A percentile compares a stretch with the other conserved stretches of the same genome.
Evolutionary conservation across 768 basidiomycete species (phyloP).

Genomic region (Leccinum barrowsii): DNA sequence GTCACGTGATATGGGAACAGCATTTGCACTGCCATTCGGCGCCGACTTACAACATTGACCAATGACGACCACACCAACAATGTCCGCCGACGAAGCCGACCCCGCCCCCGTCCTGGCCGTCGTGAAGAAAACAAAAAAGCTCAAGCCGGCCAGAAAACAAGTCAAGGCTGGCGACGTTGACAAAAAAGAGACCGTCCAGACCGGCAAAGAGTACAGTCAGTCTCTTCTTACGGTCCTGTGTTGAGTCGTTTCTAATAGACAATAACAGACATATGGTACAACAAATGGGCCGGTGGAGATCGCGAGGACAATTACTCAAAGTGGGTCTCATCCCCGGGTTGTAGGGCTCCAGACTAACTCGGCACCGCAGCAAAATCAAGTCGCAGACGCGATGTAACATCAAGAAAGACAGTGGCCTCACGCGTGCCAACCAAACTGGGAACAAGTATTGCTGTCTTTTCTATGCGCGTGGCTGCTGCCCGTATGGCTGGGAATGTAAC

Average conservation of each 20-base stretch:
- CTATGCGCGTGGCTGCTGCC: slow-evolving; percentile 95
- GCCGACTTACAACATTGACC: slow-evolving; percentile 3
- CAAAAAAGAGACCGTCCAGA: slow-evolving; percentile 83
- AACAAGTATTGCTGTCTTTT: slow-evolving; percentile 94
- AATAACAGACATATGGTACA: slow-evolving; percentile 89
- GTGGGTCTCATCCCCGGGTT: slow-evolving; percentile 42
- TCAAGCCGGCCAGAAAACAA: slow-evolving; percentile 91
- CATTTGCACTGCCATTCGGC: neutral
- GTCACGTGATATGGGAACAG: slow-evolving; percentile 20
- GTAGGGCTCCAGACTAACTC: slow-evolving; percentile 3
- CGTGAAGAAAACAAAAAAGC: slow-evolving; percentile 50
- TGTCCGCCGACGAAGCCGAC: slow-evolving; percentile 30
- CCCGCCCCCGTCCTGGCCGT: slow-evolving; percentile 10
- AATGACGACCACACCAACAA: slow-evolving; percentile 7
- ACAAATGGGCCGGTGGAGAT: slow-evolving; percentile 99
- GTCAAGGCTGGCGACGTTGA: slow-evolving; percentile 89
- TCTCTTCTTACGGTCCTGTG: slow-evolving; percentile 13
- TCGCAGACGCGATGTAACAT: slow-evolving; percentile 91
- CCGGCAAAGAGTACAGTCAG: slow-evolving; percentile 95
- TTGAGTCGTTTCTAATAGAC: slow-evolving; percentile 4
- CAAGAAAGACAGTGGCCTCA: slow-evolving; percentile 85
- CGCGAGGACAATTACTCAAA: slow-evolving; percentile 95
- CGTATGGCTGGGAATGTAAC: slow-evolving; percentile 97
- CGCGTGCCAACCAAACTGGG: slow-evolving; percentile 90
- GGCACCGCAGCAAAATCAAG: slow-evolving; percentile 72